Conservation (phyloP, 2,329 filamentous ascomycete genomes). For the Xenoacremonium recifei region DNA sequence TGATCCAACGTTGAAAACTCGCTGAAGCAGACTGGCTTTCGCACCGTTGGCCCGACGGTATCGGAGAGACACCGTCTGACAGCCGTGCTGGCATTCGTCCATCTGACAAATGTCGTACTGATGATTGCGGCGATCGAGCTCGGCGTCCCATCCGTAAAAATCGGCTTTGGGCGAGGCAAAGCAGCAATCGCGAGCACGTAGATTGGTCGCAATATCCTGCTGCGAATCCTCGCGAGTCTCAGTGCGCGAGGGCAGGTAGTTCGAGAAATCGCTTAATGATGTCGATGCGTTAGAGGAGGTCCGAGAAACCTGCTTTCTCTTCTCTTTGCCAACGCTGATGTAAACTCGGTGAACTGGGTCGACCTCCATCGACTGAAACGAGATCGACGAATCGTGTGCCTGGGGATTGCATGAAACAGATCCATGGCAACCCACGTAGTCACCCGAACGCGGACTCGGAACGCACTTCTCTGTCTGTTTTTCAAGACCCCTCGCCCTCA, state of each 20-base stretch:
- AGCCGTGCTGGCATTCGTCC: constrained; percentile 8
- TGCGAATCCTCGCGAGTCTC: constrained; percentile 16
- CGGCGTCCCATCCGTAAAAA: constrained; percentile 55
- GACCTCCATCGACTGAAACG: constrained; percentile 8
- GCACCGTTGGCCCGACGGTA: constrained; percentile 25
- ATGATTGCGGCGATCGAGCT: constrained; percentile 26
- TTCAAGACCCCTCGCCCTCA: constrained; percentile 16
- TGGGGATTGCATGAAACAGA: too few relatives aligned
- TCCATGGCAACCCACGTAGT: too few relatives aligned
- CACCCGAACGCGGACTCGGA: constrained; percentile 2
- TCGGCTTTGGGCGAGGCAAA: constrained; percentile 30
- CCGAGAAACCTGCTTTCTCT: background rate
- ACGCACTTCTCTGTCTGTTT: too few relatives aligned
- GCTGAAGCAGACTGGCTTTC: constrained; percentile 22
- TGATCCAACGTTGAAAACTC: constrained; percentile 23
- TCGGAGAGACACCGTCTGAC: constrained; percentile 16
- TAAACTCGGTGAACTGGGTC: constrained; percentile 1
- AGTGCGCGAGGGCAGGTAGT: constrained; percentile 34
- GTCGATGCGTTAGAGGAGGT: constrained; percentile 8
- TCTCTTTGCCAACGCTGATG: background rate
- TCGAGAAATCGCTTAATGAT: constrained; percentile 35
- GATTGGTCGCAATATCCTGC: constrained; percentile 7
- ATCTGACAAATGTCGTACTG: background rate
- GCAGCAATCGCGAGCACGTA: constrained; percentile 13
- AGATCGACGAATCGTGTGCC: constrained; percentile 5